phyloP scores from a whole-genome alignment of 108 stramenopile genomes.

The Poteriospumella lacustris region DNA sequence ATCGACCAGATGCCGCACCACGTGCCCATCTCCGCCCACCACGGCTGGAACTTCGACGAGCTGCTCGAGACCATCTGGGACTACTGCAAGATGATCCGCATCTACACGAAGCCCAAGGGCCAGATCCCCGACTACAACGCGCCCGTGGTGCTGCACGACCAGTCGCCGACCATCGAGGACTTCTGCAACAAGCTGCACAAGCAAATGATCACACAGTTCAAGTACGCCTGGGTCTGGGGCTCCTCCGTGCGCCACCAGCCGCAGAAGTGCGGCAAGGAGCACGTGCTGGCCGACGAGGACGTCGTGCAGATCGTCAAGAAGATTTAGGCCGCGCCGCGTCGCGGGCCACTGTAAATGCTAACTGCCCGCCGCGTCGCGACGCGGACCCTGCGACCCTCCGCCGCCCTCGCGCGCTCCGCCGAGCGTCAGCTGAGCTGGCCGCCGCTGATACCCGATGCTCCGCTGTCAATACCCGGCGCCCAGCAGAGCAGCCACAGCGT shows the following conservation, averaged over 20 bases:
- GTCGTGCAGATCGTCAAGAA: conserved; percentile 80
- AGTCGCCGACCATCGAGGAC: conserved; percentile 81
- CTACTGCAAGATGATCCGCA: conserved; percentile 84
- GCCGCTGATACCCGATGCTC: no score
- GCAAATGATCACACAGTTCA: conserved; percentile 70
- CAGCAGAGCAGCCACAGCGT: no score
- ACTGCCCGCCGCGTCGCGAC: no score
- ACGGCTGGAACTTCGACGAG: conserved; percentile 93
- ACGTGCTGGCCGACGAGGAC: conserved; percentile 87
- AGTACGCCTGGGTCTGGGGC: conserved; percentile 94
- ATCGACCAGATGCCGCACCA: conserved; percentile 94
- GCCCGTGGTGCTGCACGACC: conserved; percentile 90
- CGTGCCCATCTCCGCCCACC: conserved; percentile 80
- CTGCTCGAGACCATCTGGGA: conserved; percentile 69
- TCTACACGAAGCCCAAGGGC: conserved; percentile 98
- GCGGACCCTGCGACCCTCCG: no score
- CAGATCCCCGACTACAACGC: conserved; percentile 93
- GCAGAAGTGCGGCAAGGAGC: conserved; percentile 71
- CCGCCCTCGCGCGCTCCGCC: no score
- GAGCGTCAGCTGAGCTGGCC: no score
- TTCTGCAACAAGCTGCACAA: conserved; percentile 91
- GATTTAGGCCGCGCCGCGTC: no score
- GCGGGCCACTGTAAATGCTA: no score
- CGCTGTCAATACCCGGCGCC: no score
- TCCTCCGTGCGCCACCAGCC: conserved; percentile 90